Evolutionary conservation across 768 basidiomycete species (phyloP).

Genomic region (Tylopilus plumbeoviolaceoides): DNA sequence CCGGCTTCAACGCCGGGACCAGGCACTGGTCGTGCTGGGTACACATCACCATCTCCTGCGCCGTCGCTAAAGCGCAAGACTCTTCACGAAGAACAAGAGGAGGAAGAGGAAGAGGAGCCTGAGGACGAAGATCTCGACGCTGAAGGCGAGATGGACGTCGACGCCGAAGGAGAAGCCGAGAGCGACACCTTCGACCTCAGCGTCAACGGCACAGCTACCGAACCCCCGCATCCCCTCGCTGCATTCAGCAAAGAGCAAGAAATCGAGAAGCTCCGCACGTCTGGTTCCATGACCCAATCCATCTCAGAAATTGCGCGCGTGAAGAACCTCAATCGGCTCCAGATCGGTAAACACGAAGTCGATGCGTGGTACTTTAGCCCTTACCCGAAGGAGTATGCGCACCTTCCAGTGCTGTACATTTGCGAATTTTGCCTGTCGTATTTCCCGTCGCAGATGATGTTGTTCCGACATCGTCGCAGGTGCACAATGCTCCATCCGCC

Average conservation of each 20-base stretch:
- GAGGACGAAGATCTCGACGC: constrained; percentile 42
- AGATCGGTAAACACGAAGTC: constrained; percentile 94
- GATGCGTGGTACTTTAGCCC: constrained; percentile 99
- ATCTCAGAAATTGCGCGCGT: constrained; percentile 97
- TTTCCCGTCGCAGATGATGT: constrained; percentile 88
- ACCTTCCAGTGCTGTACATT: constrained; percentile 91
- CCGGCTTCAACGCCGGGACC: constrained; percentile 46
- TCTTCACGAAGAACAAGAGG: constrained; percentile 59
- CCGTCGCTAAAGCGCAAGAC: constrained; percentile 67
- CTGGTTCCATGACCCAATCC: constrained; percentile 98
- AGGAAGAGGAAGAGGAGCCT: constrained; percentile 51
- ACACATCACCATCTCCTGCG: constrained; percentile 54
- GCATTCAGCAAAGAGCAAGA: constrained; percentile 96
- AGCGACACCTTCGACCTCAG: constrained; percentile 71
- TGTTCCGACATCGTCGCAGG: constrained; percentile 84
- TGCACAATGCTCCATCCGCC: constrained; percentile 93
- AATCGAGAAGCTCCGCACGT: constrained; percentile 96
- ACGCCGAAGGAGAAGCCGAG: constrained; percentile 40
- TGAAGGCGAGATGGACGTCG: constrained; percentile 49
- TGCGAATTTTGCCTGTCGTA: constrained; percentile 98
- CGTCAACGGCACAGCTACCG: constrained; percentile 43
- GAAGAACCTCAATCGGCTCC: constrained; percentile 95
- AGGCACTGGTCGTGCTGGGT: constrained; percentile 30
- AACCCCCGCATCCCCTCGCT: constrained; percentile 48
- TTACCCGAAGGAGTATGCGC: constrained; percentile 97